These are phyloP conservation scores for Iris pallida DNA, from an alignment of 116 monocot genomes.

Conservation along the genomic window DNA sequence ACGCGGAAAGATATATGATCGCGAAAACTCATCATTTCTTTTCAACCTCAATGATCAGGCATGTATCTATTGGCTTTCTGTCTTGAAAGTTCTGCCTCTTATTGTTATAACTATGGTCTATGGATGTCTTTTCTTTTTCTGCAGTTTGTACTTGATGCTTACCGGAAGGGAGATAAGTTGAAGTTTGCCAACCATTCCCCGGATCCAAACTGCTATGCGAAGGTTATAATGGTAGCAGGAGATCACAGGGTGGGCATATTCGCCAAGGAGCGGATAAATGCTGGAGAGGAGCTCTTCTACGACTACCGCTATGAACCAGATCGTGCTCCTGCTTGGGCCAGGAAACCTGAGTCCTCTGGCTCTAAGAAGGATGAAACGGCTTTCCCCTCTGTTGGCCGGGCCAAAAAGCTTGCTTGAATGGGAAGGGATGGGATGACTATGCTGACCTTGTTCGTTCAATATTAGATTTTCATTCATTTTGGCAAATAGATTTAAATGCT, in stretches of 20 bases:
- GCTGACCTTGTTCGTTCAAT: too few relatives aligned
- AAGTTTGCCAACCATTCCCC: constrained; percentile 99
- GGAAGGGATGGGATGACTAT: background rate
- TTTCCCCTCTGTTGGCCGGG: constrained; percentile 57
- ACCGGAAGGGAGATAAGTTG: constrained; percentile 87
- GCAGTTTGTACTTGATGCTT: constrained; percentile 98
- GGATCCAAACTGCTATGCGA: constrained; percentile 96
- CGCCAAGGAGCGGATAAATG: constrained; percentile 83
- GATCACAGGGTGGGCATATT: constrained; percentile 98
- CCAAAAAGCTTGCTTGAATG: constrained; percentile 80
- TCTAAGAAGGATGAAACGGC: constrained; percentile 64
- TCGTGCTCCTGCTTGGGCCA: constrained; percentile 92
- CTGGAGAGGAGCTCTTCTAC: constrained; percentile 97
- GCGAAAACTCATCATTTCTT: constrained; percentile 98
- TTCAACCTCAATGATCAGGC: constrained; percentile 99
- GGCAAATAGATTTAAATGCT: too few relatives aligned
- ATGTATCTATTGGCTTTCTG: constrained; percentile 3
- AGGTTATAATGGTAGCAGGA: constrained; percentile 98
- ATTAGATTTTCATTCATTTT: too few relatives aligned
- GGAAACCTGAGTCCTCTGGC: constrained; percentile 63
- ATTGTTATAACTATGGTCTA: background rate
- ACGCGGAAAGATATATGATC: constrained; percentile 98
- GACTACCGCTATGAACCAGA: constrained; percentile 95
- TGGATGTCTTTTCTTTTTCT: background rate
- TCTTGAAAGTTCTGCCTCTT: background rate